Base-by-base conservation (phyloP, 2,329 filamentous ascomycete species). In the Pyricularia sp. region DNA sequence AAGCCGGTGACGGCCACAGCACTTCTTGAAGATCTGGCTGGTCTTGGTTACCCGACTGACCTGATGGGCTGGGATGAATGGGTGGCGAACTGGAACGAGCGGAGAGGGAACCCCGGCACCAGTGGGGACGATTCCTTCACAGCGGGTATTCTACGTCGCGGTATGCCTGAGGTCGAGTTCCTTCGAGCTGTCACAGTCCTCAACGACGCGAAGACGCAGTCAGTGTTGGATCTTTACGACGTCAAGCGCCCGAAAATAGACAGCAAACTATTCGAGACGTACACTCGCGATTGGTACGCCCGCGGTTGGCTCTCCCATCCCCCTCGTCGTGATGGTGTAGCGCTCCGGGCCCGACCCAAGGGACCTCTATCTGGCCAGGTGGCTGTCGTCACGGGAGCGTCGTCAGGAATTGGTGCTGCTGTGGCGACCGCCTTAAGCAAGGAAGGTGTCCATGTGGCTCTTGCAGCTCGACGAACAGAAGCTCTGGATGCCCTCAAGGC, bases 291-390 rank as follows among this genome's bases (percentile, higher is more conserved):
- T 73, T 93, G 90, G 81, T 93, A 88, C 71, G 88, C 88, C 22
- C 79, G 90, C 73, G 90, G 90, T 60, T 93, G 90, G 90, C 79
- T 93, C 4, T 80, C 84, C 6, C 79, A 78, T 2, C 81, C 87
- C 22, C 89, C 89, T 87, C 26, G 84, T 93, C 31, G 80, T 93
- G n/a, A 91, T 91, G 88, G 2, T 91, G 88, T 1, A 89, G 90
- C 1, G 92, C 93, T 65, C 90, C 90, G 40, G 5, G 40, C n/a
- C 40, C 40, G 40, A 13, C 2, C 40, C 40, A 49, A 49, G 40
- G 40, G 40, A 5, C 40, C 40, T 49, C 40, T 49, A n/a, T 49
- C 40, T 49, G 40, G 40, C 40, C 4, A n/a, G 40, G 40, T 49
- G 40, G 40, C 40, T 19, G 40, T 49, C 40, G 19, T 49, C 16